phyloP scores from a whole-genome alignment of 1,139 yeast genomes.

The Zygosaccharomyces pseudobailii region DNA sequence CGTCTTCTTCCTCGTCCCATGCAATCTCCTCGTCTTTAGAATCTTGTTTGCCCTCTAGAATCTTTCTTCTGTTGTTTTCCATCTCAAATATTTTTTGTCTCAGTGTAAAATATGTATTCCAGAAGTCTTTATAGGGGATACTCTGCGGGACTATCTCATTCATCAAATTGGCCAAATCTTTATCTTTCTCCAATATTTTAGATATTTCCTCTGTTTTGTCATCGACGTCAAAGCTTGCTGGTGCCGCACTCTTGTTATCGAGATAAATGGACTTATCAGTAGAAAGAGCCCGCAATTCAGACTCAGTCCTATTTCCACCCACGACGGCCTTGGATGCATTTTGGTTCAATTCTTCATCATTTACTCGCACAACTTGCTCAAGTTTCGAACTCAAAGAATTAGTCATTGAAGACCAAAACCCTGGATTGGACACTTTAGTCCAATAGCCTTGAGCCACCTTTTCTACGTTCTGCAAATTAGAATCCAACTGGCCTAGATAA shows the following conservation, averaged over 20 bases:
- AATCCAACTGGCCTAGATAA: slow-evolving; percentile 24
- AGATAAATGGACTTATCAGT: slow-evolving; percentile 45
- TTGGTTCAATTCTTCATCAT: slow-evolving; percentile 6
- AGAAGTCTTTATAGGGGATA: slow-evolving; percentile 58
- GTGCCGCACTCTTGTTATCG: slow-evolving; percentile 35
- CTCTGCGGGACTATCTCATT: slow-evolving; percentile 63
- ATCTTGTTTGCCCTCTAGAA: slow-evolving; percentile 37
- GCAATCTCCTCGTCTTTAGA: slow-evolving; percentile 20
- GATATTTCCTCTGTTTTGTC: slow-evolving; percentile 51
- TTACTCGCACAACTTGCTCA: slow-evolving; percentile 20
- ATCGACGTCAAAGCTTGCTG: slow-evolving; percentile 43
- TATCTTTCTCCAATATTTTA: slow-evolving; percentile 44
- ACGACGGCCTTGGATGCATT: slow-evolving; percentile 35
- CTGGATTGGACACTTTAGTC: slow-evolving; percentile 25
- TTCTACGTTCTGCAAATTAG: slow-evolving; percentile 29
- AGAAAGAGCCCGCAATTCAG: slow-evolving; percentile 52
- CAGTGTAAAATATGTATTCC: slow-evolving; percentile 67
- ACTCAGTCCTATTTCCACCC: slow-evolving; percentile 51
- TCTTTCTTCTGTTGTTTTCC: slow-evolving; percentile 62
- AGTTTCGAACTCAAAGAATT: slow-evolving; percentile 20
- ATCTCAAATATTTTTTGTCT: slow-evolving; percentile 52
- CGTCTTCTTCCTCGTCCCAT: slow-evolving; percentile 32
- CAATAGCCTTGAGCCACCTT: slow-evolving; percentile 28
- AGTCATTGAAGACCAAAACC: slow-evolving; percentile 29
- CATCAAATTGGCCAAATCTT: slow-evolving; percentile 55